Base-by-base conservation (phyloP, 1,284 basidiomycete genomes). In the Trametes versicolor region DNA sequence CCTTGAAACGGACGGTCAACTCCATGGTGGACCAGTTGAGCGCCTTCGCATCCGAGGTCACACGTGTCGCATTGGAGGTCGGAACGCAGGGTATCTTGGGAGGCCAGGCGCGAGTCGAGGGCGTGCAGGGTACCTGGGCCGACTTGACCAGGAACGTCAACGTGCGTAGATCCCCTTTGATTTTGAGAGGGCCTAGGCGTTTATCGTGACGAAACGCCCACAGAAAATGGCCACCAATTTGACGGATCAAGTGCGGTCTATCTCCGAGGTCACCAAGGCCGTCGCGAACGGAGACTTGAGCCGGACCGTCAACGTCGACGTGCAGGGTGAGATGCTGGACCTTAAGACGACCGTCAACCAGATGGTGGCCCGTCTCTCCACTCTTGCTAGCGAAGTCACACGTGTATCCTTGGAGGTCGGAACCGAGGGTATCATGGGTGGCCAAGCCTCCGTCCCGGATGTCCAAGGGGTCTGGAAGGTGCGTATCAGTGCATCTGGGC, bases 171-270 rank as follows among this genome's bases (percentile, higher is more conserved):
- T 51, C 37, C 45, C 15, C 29, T 43, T 43, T 48, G 41, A 21
- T 32, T n/a, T 19, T 17, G 12, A 37, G 12, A 37, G 13, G 53
- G 15, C 55, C 5, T 13, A 32, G 19, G 43, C 55, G n/a, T 34
- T 15, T 12, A 41, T 47, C 32, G 23, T 23, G 34, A 10, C 32
- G 5, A 6, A 7, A 15, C 45, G 48, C 55, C 39, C n/a, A 29
- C 69, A 86, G 84, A 94, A 93, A 90, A 96, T 92, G 89, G 96
- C 96, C 0, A 88, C 88, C 57, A 98, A 97, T 77, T 82, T 99
- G 72, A 99, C 97, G 1, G 93, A 97, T 73, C 97, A 99, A 87
- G 97, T 99, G 70, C 92, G 97, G 71, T 96, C 95, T 63, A 99
- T 99, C 67, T 97, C 97, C 1, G 90, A 95, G 74, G 97, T 99